Conservation (phyloP, 805 yeast genomes). For the Cyberlindnera bimundalis region DNA sequence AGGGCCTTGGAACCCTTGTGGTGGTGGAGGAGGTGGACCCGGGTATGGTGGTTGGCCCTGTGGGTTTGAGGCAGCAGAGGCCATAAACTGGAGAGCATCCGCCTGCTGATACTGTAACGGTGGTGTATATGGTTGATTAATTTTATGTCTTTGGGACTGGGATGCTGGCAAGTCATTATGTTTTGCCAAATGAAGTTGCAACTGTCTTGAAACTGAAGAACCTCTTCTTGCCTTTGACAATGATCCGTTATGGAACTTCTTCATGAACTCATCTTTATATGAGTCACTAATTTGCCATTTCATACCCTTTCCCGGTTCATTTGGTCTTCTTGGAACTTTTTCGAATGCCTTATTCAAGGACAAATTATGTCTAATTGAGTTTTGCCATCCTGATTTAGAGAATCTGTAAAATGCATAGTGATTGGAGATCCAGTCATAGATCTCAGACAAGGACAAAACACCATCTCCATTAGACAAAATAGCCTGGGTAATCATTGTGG, state of each 20-base stretch:
- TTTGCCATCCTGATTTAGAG: constrained; percentile 97
- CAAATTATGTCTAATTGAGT: constrained; percentile 91
- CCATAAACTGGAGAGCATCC: constrained; percentile 19
- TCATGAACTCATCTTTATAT: constrained; percentile 79
- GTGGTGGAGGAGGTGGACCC: background rate
- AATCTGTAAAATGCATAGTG: constrained; percentile 90
- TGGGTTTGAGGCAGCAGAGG: constrained; percentile 12
- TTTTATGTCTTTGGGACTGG: constrained; percentile 32
- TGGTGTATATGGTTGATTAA: constrained; percentile 28
- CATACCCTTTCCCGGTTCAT: constrained; percentile 99
- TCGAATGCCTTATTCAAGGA: constrained; percentile 96
- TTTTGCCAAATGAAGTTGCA: constrained; percentile 64
- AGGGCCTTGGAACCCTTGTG: background rate
- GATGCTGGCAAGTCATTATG: constrained; percentile 38
- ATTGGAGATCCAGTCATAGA: constrained; percentile 83
- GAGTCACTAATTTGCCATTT: constrained; percentile 94
- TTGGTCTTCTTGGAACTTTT: constrained; percentile 90
- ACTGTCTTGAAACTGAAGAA: constrained; percentile 73
- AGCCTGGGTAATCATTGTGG: constrained; percentile 98
- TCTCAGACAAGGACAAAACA: constrained; percentile 83
- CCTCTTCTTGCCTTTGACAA: constrained; percentile 75
- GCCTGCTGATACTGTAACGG: constrained; percentile 36
- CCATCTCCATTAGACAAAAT: constrained; percentile 86
- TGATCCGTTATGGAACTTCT: constrained; percentile 74
- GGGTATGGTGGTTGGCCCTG: constrained; percentile 5